These are phyloP conservation scores for Ascobolus immersus DNA, from an alignment of 495 filamentous ascomycete genomes.

Conservation along the genomic window DNA sequence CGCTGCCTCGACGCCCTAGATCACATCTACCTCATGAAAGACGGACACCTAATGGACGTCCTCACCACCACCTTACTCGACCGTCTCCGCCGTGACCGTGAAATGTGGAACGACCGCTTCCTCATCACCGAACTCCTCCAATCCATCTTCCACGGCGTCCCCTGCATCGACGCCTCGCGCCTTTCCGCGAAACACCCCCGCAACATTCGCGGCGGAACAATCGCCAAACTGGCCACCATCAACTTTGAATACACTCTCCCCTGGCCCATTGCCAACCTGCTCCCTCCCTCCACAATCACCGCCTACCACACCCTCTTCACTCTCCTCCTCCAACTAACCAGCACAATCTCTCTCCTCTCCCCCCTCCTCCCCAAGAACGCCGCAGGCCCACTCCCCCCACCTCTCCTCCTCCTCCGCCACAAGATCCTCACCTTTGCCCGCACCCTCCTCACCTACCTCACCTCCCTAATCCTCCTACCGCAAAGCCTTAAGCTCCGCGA, in stretches of 20 bases:
- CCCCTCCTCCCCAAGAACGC: conserved; percentile 24
- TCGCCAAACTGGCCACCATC: conserved; percentile 27
- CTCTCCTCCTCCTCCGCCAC: conserved; percentile 38
- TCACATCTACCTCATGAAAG: conserved; percentile 42
- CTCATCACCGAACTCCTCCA: conserved; percentile 56
- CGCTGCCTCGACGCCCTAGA: conserved; percentile 40
- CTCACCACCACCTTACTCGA: conserved; percentile 52
- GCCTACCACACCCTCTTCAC: conserved; percentile 45
- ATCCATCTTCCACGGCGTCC: conserved; percentile 30
- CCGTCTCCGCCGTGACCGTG: conserved; percentile 16
- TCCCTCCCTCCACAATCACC: conserved; percentile 32
- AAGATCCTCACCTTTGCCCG: conserved; percentile 59
- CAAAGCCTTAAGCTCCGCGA: conserved; percentile 26
- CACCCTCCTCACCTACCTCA: conserved; percentile 47
- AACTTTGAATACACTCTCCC: conserved; percentile 38
- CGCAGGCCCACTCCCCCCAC: conserved; percentile 1
- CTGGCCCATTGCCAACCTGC: conserved; percentile 70
- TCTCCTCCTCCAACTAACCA: conserved; percentile 50
- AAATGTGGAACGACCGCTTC: conserved; percentile 54
- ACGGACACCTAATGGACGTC: conserved; percentile 34
- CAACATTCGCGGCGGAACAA: conserved; percentile 21
- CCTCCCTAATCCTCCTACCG: conserved; percentile 39
- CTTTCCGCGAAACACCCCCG: conserved; percentile 19
- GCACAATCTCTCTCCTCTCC: conserved; percentile 43
- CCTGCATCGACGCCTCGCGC: conserved; percentile 29